These are phyloP conservation scores for Phytophthora aleatoria DNA, from an alignment of 352 stramenopile species.

Conservation along the genomic window DNA sequence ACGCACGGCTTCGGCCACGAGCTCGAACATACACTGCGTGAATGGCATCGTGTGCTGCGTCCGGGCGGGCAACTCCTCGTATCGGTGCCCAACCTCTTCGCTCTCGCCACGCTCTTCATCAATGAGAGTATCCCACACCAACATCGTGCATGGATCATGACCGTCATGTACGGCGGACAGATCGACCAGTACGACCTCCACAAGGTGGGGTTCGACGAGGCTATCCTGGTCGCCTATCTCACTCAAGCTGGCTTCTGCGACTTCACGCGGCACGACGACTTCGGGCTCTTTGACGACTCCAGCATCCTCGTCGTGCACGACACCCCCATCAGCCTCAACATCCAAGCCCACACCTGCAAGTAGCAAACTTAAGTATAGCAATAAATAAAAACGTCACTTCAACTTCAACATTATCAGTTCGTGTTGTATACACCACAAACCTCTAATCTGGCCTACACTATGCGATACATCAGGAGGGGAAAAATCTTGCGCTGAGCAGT, in stretches of 20 bases:
- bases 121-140: constrained; percentile 56
- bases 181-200: constrained; percentile 73
- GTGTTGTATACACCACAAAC: constrained; percentile 7
- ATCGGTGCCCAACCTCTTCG: constrained; percentile 67
- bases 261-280: constrained; percentile 48
- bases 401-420: constrained; percentile 19
- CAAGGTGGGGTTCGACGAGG: constrained; percentile 74
- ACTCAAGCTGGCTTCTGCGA: constrained; percentile 60
- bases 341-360: constrained; percentile 38
- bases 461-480: constrained; percentile 18
- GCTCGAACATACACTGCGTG: constrained; percentile 53
- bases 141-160: constrained; percentile 70
- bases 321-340: constrained; percentile 69
- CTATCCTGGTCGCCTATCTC: constrained; percentile 55
- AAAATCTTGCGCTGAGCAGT: constrained; percentile 37
- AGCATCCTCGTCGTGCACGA: constrained; percentile 47
- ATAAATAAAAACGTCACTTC: neutral
- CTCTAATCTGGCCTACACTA: neutral
- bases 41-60: constrained; percentile 75
- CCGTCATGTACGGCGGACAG: constrained; percentile 78
- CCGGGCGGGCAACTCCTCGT: constrained; percentile 63
- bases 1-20: constrained; percentile 57
- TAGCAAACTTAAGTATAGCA: neutral
- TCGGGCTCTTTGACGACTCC: constrained; percentile 64
- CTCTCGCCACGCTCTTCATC: constrained; percentile 62